Base-by-base conservation (phyloP, 1,284 basidiomycete species). In the Boletus smithii region DNA sequence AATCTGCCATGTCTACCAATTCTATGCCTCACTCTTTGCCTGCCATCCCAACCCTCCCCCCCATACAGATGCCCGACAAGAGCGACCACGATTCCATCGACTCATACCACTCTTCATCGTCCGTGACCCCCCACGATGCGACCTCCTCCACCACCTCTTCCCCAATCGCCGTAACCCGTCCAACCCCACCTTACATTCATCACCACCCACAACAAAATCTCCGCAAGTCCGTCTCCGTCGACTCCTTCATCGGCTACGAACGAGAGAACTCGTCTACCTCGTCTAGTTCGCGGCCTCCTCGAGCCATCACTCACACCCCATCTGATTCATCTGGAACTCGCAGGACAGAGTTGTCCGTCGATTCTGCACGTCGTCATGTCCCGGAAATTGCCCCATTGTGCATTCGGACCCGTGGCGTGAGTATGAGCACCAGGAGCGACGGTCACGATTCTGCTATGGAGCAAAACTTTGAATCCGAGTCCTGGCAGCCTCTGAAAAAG, bases 181-280 rank as follows among this genome's bases (percentile, higher is more conserved):
- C 32, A 36, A 6, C 49, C 24, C 42, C 43, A 20, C 42, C 49
- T 51, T 48, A 60, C 30, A 45, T 53, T 45, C 61, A 57, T 53
- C 46, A 39, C 5, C 31, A 48, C n/a, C 44, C 40, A 13, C 66
- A 63, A 32, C 61, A 56, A 42, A 68, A 59, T 51, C 74, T 87
- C 44, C 75, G 82, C 55, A 88, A 88, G 68, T 85, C 85, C 20
- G 66, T 85, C 51, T 88, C 86, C 20, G 83, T 81, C 50, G 86
- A 88, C 64, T 88, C 86, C 8, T 83, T 88, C 63, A 74, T 78
- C 40, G 69, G 68, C 36, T 70, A 74, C 58, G 72, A 69, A 50
- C 74, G 69, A 49, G 70, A 73, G 40, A 49, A 53, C 32, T 51
- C 65, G 32, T 53, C 69, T 41, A 58, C 65, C 49, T 52, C 64